Evolutionary conservation across 805 yeast genomes (phyloP).

Genomic region (Isabelozyma rhagii): DNA sequence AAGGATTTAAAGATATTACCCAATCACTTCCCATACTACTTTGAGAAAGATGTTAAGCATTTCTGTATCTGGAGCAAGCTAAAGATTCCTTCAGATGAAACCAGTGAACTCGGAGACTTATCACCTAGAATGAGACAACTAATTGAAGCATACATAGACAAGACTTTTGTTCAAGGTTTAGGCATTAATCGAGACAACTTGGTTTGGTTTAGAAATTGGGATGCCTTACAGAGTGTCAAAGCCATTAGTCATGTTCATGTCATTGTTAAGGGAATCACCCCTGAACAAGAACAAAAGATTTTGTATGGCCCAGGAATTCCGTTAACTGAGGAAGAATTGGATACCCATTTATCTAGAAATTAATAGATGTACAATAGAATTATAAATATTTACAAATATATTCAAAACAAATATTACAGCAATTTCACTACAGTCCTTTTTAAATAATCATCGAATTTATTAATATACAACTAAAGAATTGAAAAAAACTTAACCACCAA

Average conservation of each 20-base stretch:
- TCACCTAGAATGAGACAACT: conserved; percentile 35
- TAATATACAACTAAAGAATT: neutral
- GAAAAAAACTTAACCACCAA: conserved; percentile 79
- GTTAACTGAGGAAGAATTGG: conserved; percentile 11
- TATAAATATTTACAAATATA: neutral
- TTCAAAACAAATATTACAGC: neutral
- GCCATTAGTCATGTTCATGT: conserved; percentile 72
- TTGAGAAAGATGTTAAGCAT: conserved; percentile 51
- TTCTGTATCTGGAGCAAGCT: conserved; percentile 67
- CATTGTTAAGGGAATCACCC: conserved; percentile 41
- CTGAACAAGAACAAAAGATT: conserved; percentile 15
- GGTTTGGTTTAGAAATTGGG: conserved; percentile 73
- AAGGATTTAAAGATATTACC: conserved; percentile 43
- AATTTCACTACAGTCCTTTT: neutral
- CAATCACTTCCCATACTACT: conserved; percentile 69
- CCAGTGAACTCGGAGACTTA: conserved; percentile 50
- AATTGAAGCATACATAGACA: conserved; percentile 44
- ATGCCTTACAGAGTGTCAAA: conserved; percentile 63
- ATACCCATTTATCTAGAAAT: neutral
- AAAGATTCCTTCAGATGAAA: conserved; percentile 49
- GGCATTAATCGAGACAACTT: conserved; percentile 38
- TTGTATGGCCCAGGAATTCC: conserved; percentile 12
- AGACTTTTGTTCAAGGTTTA: conserved; percentile 47
- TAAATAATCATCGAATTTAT: neutral
- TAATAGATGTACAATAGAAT: neutral